phyloP scores from a whole-genome alignment of 805 yeast species.

The Candida loeiensis region DNA sequence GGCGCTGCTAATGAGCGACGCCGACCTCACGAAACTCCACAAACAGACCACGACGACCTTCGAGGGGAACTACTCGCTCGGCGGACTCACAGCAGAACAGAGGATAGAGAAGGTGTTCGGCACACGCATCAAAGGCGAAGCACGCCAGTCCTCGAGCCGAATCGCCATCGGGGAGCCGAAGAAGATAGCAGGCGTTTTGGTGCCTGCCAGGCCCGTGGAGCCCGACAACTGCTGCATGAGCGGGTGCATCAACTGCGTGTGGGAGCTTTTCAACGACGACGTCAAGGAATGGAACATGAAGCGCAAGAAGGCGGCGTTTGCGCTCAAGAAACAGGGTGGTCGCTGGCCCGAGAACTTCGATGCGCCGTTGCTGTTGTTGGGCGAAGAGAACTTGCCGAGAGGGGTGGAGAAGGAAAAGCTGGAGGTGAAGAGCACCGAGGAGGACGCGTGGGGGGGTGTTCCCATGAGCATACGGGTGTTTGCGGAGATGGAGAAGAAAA shows the following conservation, averaged over 20 bases:
- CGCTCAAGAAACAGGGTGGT: slow-evolving; percentile 35
- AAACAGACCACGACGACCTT: slow-evolving; percentile 20
- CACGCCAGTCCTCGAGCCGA: slow-evolving; percentile 39
- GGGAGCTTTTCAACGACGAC: slow-evolving; percentile 92
- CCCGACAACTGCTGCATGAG: slow-evolving; percentile 98
- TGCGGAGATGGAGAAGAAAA: slow-evolving; percentile 73
- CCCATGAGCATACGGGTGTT: slow-evolving; percentile 78
- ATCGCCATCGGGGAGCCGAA: slow-evolving; percentile 34
- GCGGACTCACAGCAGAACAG: slow-evolving; percentile 39
- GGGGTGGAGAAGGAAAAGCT: slow-evolving; percentile 19
- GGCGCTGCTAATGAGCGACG: slow-evolving; percentile 21
- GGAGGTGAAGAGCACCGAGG: slow-evolving; percentile 14
- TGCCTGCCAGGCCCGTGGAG: slow-evolving; percentile 80
- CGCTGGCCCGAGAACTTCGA: slow-evolving; percentile 43
- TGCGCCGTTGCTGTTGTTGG: slow-evolving; percentile 34
- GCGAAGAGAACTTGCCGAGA: slow-evolving; percentile 32
- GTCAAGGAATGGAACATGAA: slow-evolving; percentile 71
- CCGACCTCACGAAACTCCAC: slow-evolving; percentile 19
- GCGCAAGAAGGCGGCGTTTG: slow-evolving; percentile 54
- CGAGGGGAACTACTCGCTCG: slow-evolving; percentile 32
- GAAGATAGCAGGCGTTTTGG: slow-evolving; percentile 56
- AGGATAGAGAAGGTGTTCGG: slow-evolving; percentile 53
- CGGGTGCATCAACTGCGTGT: slow-evolving; percentile 94
- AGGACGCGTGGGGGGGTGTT: slow-evolving; percentile 45
- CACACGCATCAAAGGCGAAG: slow-evolving; percentile 52